Evolutionary conservation across 495 filamentous ascomycete genomes (phyloP), one percentile per base, ranked within the genome.

Genomic region (Aspergillus sparsus): DNA sequence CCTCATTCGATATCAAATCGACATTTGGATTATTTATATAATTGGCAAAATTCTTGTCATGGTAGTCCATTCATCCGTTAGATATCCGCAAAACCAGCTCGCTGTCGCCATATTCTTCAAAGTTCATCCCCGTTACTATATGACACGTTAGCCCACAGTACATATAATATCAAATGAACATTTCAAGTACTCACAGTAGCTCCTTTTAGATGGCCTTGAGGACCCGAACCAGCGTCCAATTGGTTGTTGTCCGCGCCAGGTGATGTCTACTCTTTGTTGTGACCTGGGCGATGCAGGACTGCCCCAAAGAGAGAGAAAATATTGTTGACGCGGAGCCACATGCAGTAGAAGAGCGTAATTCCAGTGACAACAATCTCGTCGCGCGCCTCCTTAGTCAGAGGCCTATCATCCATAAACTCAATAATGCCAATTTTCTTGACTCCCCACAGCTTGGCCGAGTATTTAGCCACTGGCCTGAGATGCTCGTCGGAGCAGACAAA

Each of bases 281-380:
- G 7, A 2, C 39, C 39, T 8, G 39, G 9, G 9, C 39, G 39
- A 49, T 58, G 54, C 59, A 72, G 63, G 8, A 62, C 33, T 31
- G 71, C 62, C 8, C 71, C 71, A 50, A 71, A 52, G 3, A 73
- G 55, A 46, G 32, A 57, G 44, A 69, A 63, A n/a, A 71, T 50
- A 53, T 66, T 73, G 27, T 54, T 66, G 9, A 44, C 36, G 2
- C 73, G 58, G n/a, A 67, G 13, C 15, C 62, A 31, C 69, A 75
- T 72, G 31, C 64, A 65, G 36, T 66, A 71, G 32, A 61, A 62
- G 33, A 75, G 47, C 35, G 70, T 70, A 11, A 74, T 27, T 1
- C 71, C 69, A 4, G 66, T 68, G 8, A 74, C 66, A 13, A 76
- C 64, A 41, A 76, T 68, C 60, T 76, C 72, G 51, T 76, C 70